phyloP scores from a whole-genome alignment of 2,329 filamentous ascomycete species.

The Pseudodiploospora longispora region DNA sequence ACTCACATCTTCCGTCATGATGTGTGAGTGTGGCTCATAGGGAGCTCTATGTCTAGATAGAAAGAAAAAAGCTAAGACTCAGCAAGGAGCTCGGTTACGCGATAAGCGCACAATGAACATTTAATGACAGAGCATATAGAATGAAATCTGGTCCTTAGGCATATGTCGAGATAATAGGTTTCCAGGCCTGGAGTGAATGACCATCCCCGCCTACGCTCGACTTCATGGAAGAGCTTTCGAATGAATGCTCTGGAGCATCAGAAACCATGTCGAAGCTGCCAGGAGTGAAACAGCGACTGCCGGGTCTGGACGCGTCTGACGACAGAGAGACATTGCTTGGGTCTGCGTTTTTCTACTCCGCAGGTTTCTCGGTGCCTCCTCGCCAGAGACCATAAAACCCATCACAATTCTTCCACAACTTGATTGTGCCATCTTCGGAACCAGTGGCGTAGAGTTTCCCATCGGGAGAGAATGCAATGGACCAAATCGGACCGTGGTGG shows the following conservation, averaged over 20 bases:
- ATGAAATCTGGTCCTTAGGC: too few species aligned
- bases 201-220: not conserved
- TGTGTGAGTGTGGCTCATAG: constrained; percentile 1
- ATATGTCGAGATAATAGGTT: too few species aligned
- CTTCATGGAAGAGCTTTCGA: constrained; percentile 3
- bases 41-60: constrained; percentile 6
- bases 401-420: constrained; percentile 71
- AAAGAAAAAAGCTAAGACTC: not conserved
- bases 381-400: constrained; percentile 58
- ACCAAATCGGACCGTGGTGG: constrained; percentile 97
- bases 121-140: too few species aligned
- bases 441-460: constrained; percentile 94
- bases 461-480: constrained; percentile 86
- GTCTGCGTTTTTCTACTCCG: constrained; percentile 27
- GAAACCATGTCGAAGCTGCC: constrained; percentile 6
- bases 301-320: constrained; percentile 10
- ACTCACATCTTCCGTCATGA: constrained; percentile 1
- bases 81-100: too few species aligned
- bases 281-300: constrained; percentile 9
- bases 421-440: constrained; percentile 95
- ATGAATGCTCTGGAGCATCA: not conserved
- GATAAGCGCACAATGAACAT: too few species aligned
- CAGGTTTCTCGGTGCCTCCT: constrained; percentile 33
- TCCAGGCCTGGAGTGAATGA: too few species aligned
- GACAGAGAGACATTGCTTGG: constrained; percentile 14